A percentile compares a stretch with the other conserved stretches of the same genome.
Conservation (phyloP, 2,329 filamentous ascomycete genomes). For the Trichoderma polysporum region DNA sequence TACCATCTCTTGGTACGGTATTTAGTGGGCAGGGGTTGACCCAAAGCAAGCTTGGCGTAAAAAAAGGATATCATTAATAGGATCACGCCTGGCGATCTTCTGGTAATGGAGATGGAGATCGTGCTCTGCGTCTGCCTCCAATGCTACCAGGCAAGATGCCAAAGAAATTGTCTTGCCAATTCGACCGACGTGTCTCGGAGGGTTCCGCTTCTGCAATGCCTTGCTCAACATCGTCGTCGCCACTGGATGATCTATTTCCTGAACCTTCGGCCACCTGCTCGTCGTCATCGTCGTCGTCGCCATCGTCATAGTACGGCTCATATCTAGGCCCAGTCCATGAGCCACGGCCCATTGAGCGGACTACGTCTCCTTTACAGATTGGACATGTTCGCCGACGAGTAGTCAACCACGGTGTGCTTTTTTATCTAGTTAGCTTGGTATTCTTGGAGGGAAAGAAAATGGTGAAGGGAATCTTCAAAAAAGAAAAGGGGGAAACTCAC, state of each 20-base stretch:
- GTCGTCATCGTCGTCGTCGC: constrained; percentile 46
- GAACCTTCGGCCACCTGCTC: constrained; percentile 41
- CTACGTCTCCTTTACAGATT: constrained; percentile 97
- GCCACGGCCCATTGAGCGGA: constrained; percentile 62
- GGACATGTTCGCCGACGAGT: constrained; percentile 95
- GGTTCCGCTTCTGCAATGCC: constrained; percentile 34
- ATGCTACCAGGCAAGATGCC: constrained; percentile 37
- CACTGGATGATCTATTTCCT: constrained; percentile 32
- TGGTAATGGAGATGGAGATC: constrained; percentile 27
- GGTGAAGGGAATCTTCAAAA: too few species aligned
- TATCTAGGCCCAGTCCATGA: constrained; percentile 53
- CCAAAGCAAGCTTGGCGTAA: background rate
- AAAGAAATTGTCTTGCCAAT: constrained; percentile 40
- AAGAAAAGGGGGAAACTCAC: constrained; percentile 57
- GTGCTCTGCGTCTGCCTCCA: constrained; percentile 22
- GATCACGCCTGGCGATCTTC: constrained; percentile 21
- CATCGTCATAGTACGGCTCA: constrained; percentile 56
- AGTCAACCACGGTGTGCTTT: constrained; percentile 91
- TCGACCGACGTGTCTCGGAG: constrained; percentile 25
- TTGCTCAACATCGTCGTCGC: constrained; percentile 45
- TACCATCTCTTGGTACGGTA: background rate
- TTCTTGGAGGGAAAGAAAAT: constrained; percentile 24
- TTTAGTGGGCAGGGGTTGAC: background rate
- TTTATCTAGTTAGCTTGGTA: constrained; percentile 13
- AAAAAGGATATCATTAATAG: background rate